Evolutionary conservation across 306 rosid species (phyloP).

Genomic region (Medicago lupulina): DNA sequence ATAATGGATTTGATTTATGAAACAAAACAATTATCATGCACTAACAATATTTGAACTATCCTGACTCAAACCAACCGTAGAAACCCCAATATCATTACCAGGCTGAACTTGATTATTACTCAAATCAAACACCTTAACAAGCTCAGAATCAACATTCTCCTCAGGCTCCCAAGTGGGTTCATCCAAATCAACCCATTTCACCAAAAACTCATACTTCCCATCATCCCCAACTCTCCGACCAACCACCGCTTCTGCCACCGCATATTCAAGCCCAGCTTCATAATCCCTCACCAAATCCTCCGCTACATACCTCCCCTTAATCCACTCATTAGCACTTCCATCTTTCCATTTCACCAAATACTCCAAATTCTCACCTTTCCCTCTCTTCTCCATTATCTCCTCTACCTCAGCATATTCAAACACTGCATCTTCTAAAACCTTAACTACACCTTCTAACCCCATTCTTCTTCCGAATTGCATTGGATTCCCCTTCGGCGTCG

Average conservation of each 20-base stretch:
- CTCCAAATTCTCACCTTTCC: conserved; percentile 75
- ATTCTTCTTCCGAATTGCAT: conserved; percentile 72
- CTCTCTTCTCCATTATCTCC: conserved; percentile 72
- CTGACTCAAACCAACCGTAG: neutral
- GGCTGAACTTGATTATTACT: conserved; percentile 36
- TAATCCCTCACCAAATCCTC: conserved; percentile 77
- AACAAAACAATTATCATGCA: neutral
- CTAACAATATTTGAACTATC: conserved; percentile 35
- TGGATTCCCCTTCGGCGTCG: conserved; percentile 80
- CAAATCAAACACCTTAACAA: conserved; percentile 55
- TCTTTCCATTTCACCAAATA: conserved; percentile 87
- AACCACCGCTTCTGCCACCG: conserved; percentile 81
- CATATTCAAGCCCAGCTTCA: conserved; percentile 86
- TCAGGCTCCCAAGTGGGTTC: conserved; percentile 95
- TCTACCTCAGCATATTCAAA: conserved; percentile 86
- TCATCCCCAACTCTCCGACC: conserved; percentile 76
- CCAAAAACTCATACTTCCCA: conserved; percentile 63
- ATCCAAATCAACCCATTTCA: conserved; percentile 80
- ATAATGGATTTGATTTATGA: neutral
- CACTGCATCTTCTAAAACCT: conserved; percentile 60
- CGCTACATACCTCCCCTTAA: conserved; percentile 63
- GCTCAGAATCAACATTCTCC: conserved; percentile 74
- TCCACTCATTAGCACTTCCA: conserved; percentile 78
- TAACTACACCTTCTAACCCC: conserved; percentile 64
- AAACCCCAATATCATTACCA: conserved; percentile 32